Evolutionary conservation across 1,139 yeast species (phyloP), one percentile per base, ranked within the genome.

Genomic region (Saccharomyces hybrid): DNA sequence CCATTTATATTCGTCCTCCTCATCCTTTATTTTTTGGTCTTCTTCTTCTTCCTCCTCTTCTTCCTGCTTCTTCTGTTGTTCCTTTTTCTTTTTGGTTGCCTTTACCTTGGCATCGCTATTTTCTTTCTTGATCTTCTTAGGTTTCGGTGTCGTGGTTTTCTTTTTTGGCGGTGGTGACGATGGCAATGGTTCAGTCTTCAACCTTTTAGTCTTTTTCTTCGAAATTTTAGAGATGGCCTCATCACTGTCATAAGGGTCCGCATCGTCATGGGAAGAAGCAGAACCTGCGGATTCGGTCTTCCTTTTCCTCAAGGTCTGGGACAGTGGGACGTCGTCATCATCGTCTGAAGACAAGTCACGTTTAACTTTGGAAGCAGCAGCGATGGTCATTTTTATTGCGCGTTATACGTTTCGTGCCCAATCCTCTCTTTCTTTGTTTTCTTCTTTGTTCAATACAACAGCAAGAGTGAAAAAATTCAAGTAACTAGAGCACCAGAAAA

Each of bases 1-100:
- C 97, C 97, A 90, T 67, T 81, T 84, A 69, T 81, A 86, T 16
- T 77, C 82, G 2, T 75, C 79, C 2, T 70, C 73, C 2, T 67
- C 74, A 2, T 64, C 70, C 56, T 24, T 51, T 59, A 16, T 53
- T 61, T 34, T 56, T 50, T 29, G 68, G 53, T 83, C 83, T 47
- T 77, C 78, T 29, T 53, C 54, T 4, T 50, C 54, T 31, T 58
- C 55, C 21, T 55, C 54, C 16, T 55, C 58, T 2, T 55, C 58
- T 28, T 58, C 61, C 19, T 56, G 49, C 21, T 52, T 50, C 4
- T 51, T 58, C 8, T 52, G 49, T 27, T 51, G 46, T 27, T 52
- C 57, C 27, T 38, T 29, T 47, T 50, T 21, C 19, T 49, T 26
- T n/a, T 52, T 47, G 12, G 41, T 27, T 21, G 29, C 12, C 48